Conservation (phyloP, 208 protist species). For the Acanthamoeba castellanii region DNA sequence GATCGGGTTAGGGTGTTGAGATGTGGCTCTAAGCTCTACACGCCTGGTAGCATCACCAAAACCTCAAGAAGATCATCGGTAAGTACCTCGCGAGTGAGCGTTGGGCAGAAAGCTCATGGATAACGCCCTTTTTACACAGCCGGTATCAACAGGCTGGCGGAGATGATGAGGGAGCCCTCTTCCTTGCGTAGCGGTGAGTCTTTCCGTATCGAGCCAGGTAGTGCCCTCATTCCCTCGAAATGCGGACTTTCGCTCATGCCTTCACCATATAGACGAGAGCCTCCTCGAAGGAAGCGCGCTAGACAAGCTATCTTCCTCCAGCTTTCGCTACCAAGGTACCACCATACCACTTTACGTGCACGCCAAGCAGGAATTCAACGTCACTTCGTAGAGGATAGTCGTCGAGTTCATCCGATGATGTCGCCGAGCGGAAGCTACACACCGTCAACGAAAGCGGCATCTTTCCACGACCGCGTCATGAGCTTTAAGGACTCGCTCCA, state of each 20-base stretch:
- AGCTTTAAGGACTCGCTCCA: not conserved
- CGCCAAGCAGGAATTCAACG: too few relatives aligned
- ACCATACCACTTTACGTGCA: too few relatives aligned
- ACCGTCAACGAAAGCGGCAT: not conserved
- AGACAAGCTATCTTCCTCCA: too few relatives aligned
- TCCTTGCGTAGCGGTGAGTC: not conserved
- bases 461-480: constrained; percentile 43
- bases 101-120: not conserved
- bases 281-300: not conserved
- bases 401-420: not conserved
- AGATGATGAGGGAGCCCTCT: not conserved
- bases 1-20: too few relatives aligned
- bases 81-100: not conserved
- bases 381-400: not conserved
- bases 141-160: constrained; percentile 21
- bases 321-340: too few relatives aligned
- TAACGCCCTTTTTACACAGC: not conserved
- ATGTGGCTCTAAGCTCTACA: too few relatives aligned
- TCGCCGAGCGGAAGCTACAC: not conserved
- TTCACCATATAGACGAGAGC: not conserved
- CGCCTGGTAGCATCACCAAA: constrained; percentile 16
- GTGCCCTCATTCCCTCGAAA: not conserved
- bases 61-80: constrained; percentile 67
- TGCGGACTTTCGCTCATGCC: not conserved
- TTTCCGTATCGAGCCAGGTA: not conserved